Percentiles rank a stretch among this genome's conserved stretches.
These are phyloP conservation scores for Solanum habrochaites DNA, from an alignment of 257 asterid genomes.

Conservation along the genomic window DNA sequence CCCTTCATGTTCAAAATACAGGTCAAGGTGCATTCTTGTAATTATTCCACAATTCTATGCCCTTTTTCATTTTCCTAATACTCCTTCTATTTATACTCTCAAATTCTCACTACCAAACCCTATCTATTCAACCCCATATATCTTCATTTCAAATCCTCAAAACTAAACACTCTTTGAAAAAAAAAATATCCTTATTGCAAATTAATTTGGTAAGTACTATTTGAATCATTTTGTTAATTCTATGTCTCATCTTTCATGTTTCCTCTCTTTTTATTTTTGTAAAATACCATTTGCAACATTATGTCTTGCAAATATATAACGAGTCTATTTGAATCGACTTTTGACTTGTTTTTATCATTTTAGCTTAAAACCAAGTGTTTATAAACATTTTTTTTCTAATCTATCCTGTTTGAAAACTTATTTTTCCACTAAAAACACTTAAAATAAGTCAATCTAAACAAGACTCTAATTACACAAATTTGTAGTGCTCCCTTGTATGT, in stretches of 20 bases:
- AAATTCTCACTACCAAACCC: neutral
- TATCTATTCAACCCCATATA: neutral
- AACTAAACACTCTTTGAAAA: neutral
- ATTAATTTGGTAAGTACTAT: neutral
- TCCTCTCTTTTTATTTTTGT: neutral
- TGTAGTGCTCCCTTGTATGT: neutral
- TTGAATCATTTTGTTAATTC: neutral
- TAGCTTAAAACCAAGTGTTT: neutral
- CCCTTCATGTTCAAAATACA: constrained; percentile 34
- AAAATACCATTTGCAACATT: neutral
- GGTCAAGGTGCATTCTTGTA: constrained; percentile 16
- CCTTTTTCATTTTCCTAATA: neutral
- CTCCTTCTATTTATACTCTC: constrained; percentile 11
- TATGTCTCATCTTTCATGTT: neutral
- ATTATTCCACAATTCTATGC: neutral
- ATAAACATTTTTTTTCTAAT: neutral
- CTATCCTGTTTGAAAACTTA: neutral
- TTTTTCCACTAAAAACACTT: neutral
- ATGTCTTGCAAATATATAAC: neutral
- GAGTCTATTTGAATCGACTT: neutral
- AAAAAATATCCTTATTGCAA: neutral
- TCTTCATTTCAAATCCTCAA: neutral
- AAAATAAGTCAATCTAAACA: neutral
- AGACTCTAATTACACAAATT: neutral
- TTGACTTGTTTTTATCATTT: neutral